Conservation (phyloP, 1,139 yeast species). For the Magnusiomyces fungicola region DNA sequence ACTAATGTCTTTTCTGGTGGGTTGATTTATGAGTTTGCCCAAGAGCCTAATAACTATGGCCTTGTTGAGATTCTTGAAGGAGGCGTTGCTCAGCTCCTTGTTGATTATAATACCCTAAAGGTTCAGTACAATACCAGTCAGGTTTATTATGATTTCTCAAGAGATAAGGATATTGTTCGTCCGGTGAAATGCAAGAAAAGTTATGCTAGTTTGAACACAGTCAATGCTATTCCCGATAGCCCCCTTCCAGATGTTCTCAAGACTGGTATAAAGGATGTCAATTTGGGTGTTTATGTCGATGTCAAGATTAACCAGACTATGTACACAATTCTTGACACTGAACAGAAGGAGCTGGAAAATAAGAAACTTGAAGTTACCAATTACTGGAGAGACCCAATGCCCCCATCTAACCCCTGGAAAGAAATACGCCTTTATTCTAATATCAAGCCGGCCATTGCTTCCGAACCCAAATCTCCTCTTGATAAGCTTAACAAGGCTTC, state of each 20-base stretch:
- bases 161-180: slow-evolving; percentile 9
- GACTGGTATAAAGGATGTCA: slow-evolving; percentile 9
- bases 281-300: slow-evolving; percentile 11
- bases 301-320: slow-evolving; percentile 8
- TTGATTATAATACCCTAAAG: slow-evolving; percentile 53
- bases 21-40: slow-evolving; percentile 65
- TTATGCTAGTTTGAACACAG: slow-evolving; percentile 10
- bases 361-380: neutral
- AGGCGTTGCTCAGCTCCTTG: slow-evolving; percentile 39
- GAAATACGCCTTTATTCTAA: neutral
- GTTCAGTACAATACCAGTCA: slow-evolving; percentile 38
- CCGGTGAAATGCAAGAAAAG: slow-evolving; percentile 11
- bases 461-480: no score
- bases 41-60: slow-evolving; percentile 65
- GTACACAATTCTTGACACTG: slow-evolving; percentile 5
- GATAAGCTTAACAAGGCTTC: no score
- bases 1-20: slow-evolving; percentile 63
- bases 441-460: no score
- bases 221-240: slow-evolving; percentile 12
- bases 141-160: slow-evolving; percentile 11
- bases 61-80: slow-evolving; percentile 46
- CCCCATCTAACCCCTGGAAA: slow-evolving; percentile 1
- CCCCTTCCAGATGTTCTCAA: slow-evolving; percentile 8
- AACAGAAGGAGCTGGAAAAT: slow-evolving; percentile 6
- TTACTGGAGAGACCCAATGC: slow-evolving; percentile 12